phyloP scores from a whole-genome alignment of 1,139 yeast genomes.

The Candida freyschussii region DNA sequence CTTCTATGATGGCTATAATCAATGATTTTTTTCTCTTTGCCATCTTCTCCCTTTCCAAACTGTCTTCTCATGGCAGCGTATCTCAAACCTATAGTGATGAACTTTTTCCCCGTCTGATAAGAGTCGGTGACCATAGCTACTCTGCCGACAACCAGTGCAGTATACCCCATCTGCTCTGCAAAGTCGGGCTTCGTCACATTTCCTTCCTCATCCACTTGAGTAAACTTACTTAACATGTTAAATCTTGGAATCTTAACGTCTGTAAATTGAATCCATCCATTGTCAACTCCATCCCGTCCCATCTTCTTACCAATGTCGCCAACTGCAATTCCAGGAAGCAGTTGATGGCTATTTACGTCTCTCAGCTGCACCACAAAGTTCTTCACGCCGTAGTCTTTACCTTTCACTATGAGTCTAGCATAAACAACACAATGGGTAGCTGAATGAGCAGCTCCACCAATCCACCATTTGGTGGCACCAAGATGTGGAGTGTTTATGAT shows the following conservation, averaged over 20 bases:
- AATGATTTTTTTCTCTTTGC: constrained; percentile 56
- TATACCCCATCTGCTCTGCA: constrained; percentile 72
- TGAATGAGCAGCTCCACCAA: constrained; percentile 94
- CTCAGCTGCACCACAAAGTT: constrained; percentile 85
- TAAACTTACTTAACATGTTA: constrained; percentile 75
- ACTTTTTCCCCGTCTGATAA: constrained; percentile 70
- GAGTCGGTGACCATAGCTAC: constrained; percentile 86
- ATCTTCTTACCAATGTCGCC: constrained; percentile 93
- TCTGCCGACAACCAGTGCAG: constrained; percentile 82
- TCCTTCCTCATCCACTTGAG: constrained; percentile 65
- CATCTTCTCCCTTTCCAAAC: constrained; percentile 45
- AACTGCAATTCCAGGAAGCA: constrained; percentile 71
- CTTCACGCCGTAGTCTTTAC: constrained; percentile 84
- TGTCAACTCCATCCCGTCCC: constrained; percentile 80
- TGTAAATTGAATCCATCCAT: constrained; percentile 91
- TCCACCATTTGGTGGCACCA: constrained; percentile 97
- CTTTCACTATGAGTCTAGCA: constrained; percentile 76
- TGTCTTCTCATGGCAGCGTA: constrained; percentile 91
- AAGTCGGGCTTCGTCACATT: constrained; percentile 58
- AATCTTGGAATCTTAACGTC: constrained; percentile 75
- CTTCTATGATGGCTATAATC: constrained; percentile 86
- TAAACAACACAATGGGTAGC: constrained; percentile 79
- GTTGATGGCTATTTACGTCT: constrained; percentile 61
- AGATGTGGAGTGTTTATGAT: constrained; percentile 78
- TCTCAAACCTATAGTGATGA: constrained; percentile 76